Percentiles rank a stretch among this genome's conserved stretches.
phyloP scores from a whole-genome alignment of 768 basidiomycete species.

The Boletus subcaerulescens region DNA sequence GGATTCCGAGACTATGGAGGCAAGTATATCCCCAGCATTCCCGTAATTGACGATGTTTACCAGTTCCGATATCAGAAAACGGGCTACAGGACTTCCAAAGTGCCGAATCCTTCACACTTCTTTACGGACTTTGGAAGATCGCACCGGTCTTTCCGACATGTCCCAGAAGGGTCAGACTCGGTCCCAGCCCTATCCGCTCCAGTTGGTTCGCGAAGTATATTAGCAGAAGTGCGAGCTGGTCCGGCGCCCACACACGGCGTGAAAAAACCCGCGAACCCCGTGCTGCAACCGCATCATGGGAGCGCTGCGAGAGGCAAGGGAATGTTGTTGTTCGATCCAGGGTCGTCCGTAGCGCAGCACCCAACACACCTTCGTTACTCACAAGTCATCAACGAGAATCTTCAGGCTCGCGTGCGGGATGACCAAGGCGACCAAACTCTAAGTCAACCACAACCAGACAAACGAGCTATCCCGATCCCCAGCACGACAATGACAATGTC shows the following conservation, averaged over 20 bases:
- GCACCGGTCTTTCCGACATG: constrained; percentile 52
- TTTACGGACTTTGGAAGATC: constrained; percentile 23
- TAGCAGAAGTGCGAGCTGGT: constrained; percentile 67
- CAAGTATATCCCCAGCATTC: constrained; percentile 22
- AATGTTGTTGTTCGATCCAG: constrained; percentile 31
- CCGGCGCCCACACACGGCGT: constrained; percentile 27
- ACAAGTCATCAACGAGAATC: constrained; percentile 7
- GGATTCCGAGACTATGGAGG: constrained; percentile 66
- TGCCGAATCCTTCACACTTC: constrained; percentile 25
- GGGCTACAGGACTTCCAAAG: constrained; percentile 35
- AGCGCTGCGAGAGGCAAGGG: constrained; percentile 34
- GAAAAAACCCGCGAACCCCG: constrained; percentile 25
- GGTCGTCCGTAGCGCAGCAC: constrained; percentile 26
- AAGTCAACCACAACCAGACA: constrained; percentile 9
- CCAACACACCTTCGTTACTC: constrained; percentile 36
- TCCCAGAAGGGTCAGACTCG: constrained; percentile 39
- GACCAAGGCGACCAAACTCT: constrained; percentile 5
- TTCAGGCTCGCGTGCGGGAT: constrained; percentile 13
- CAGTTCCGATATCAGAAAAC: constrained; percentile 41
- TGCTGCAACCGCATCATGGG: constrained; percentile 33
- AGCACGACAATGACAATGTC: constrained; percentile 43
- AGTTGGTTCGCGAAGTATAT: constrained; percentile 60
- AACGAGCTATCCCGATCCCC: constrained; percentile 22
- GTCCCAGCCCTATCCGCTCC: constrained; percentile 62
- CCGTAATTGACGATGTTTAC: constrained; percentile 8